Evolutionary conservation across 306 rosid species (phyloP), one percentile per base, ranked within the genome.

Genomic region (Corylus americana): DNA sequence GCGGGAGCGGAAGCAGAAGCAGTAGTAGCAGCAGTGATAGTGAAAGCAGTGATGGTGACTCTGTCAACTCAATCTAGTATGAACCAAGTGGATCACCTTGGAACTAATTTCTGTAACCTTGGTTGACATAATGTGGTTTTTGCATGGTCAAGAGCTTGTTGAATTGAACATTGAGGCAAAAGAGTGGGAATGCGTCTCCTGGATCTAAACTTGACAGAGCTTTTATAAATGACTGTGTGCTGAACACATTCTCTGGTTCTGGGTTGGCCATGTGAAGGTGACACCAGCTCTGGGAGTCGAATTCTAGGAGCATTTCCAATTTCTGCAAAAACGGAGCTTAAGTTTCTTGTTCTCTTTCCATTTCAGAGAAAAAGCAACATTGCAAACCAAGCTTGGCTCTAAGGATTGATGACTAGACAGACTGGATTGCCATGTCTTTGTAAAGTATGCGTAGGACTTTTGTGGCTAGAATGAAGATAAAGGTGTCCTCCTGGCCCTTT

Each of bases 11-110:
- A 3, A 75, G 79, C 11, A 27, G 51, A 16, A 66, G 67, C 5
- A 68, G 85, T 83, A 88, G 91, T 79, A 88, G 92, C 78, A 88
- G 97, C 79, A 87, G 94, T 51, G 97, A 86, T 45, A 91, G 92
- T 54, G 98, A 89, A 44, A 97, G 88, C 76, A 93, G 94, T 11
- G 98, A 92, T 70, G 96, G 87, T 42, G 97, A 91, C 83, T 89
- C 97, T 0, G 93, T 95, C 66, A 88, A 83, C 80, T 92, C 97
- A 35, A 84, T 91, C 82, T 95, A 67, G 25, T 39, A 9, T 45
- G 79, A 47, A 75, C 71, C 61, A 11, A 42, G 48, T 31, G 37
- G 22, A 35, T 64, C 70, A 64, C 44, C 45, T 29, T 62, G n/a
- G 45, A 14, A 29, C 42, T 12, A 13, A 62, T 8, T 29, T 31